These are phyloP conservation scores for Fusarium sp. DNA, from an alignment of 2,329 filamentous ascomycete species.

Conservation along the genomic window DNA sequence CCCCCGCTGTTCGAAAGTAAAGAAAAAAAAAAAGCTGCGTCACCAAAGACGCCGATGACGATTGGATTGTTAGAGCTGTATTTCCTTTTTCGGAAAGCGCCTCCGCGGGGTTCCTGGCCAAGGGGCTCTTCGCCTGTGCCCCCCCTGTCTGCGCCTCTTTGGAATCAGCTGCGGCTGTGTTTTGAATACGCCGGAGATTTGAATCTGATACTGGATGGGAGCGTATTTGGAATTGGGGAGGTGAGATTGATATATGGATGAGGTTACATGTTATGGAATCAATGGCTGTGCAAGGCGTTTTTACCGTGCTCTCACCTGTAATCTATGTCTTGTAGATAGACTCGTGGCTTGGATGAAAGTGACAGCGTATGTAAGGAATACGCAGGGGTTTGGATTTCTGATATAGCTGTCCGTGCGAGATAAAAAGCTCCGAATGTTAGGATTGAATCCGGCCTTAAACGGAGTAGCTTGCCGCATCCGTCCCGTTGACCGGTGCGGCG, in stretches of 20 bases:
- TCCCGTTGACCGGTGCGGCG: not conserved
- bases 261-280: not conserved
- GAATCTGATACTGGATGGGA: not conserved
- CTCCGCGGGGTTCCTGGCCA: not conserved
- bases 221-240: not conserved
- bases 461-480: not conserved
- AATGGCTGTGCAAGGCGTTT: not conserved
- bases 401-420: not conserved
- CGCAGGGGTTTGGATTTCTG: not conserved
- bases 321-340: too few relatives aligned
- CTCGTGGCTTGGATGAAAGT: not conserved
- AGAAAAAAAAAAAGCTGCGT: slow-evolving; percentile 16
- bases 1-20: not conserved
- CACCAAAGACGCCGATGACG: slow-evolving; percentile 38
- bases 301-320: not conserved
- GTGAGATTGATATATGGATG: not conserved
- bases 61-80: slow-evolving; percentile 33
- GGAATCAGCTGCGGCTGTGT: slow-evolving; percentile 17
- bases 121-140: slow-evolving; percentile 6
- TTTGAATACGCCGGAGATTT: not conserved
- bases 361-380: not conserved
- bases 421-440: not conserved
- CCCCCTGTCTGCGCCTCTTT: slow-evolving; percentile 3
- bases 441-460: not conserved
- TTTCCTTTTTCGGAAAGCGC: slow-evolving; percentile 33